Conservation (phyloP, 176 grass and related monocot species). For the Cocos nucifera region DNA sequence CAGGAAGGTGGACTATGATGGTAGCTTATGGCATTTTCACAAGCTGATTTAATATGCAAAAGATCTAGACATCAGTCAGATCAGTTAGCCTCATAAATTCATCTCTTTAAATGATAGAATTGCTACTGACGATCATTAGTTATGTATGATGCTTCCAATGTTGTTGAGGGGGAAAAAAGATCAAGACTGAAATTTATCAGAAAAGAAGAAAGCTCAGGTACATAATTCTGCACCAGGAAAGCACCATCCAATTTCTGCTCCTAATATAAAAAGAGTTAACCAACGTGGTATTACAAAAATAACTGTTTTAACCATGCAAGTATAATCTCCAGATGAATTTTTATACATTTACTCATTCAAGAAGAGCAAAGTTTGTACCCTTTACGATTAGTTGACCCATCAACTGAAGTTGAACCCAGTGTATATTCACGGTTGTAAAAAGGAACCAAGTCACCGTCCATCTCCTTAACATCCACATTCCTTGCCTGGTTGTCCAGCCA, state of each 20-base stretch:
- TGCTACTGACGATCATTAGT: no score
- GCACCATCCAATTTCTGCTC: neutral
- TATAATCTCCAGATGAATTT: neutral
- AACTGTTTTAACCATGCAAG: neutral
- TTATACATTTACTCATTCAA: neutral
- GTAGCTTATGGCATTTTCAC: no score
- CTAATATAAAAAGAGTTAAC: neutral
- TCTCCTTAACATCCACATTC: slow-evolving; percentile 33
- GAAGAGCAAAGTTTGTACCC: slow-evolving; percentile 33
- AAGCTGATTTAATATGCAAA: no score
- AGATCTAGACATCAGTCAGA: no score
- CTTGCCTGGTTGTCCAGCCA: slow-evolving; percentile 88
- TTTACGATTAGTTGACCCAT: slow-evolving; percentile 58
- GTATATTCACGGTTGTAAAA: slow-evolving; percentile 77
- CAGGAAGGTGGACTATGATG: no score
- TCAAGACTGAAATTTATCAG: no score
- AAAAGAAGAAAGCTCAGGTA: no score
- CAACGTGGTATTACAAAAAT: neutral
- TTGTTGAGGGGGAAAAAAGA: no score
- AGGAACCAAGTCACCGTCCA: slow-evolving; percentile 39
- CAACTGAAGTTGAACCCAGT: slow-evolving; percentile 56
- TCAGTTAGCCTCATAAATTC: no score
- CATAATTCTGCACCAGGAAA: neutral
- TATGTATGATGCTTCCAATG: no score
- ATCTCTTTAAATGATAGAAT: no score